These are phyloP conservation scores for Solanum megistacrolobum DNA, from an alignment of 257 asterid genomes.

Conservation along the genomic window DNA sequence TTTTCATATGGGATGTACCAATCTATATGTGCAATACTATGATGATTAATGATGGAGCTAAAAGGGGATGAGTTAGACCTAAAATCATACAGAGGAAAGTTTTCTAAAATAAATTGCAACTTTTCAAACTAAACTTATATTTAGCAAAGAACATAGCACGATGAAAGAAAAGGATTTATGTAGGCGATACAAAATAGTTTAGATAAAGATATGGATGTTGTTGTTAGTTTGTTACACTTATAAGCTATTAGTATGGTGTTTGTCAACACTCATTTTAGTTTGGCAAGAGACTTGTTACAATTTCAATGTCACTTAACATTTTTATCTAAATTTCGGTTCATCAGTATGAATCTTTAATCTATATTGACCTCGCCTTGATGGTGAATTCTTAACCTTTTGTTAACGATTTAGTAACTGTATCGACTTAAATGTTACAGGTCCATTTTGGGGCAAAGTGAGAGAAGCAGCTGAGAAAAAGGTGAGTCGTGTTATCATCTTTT, in stretches of 20 bases:
- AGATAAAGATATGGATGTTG: background rate
- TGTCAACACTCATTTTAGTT: background rate
- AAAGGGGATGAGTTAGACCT: background rate
- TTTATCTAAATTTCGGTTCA: background rate
- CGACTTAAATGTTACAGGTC: background rate
- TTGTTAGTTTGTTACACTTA: background rate
- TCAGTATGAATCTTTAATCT: background rate
- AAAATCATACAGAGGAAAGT: background rate
- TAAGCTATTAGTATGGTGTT: background rate
- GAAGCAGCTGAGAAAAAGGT: conserved; percentile 5
- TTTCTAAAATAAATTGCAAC: background rate
- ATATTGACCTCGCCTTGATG: background rate
- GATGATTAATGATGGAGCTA: background rate
- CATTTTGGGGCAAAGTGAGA: background rate
- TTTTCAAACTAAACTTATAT: background rate
- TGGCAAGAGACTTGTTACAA: background rate
- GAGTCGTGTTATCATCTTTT: background rate
- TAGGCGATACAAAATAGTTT: background rate
- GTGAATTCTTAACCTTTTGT: background rate
- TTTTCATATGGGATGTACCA: background rate
- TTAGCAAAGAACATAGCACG: background rate
- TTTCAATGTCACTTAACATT: background rate
- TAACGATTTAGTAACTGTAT: background rate
- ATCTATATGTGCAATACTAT: background rate
- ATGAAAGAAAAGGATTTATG: background rate